These are phyloP conservation scores for Colletotrichum eremochloae DNA, from an alignment of 2,329 filamentous ascomycete genomes.

Conservation along the genomic window DNA sequence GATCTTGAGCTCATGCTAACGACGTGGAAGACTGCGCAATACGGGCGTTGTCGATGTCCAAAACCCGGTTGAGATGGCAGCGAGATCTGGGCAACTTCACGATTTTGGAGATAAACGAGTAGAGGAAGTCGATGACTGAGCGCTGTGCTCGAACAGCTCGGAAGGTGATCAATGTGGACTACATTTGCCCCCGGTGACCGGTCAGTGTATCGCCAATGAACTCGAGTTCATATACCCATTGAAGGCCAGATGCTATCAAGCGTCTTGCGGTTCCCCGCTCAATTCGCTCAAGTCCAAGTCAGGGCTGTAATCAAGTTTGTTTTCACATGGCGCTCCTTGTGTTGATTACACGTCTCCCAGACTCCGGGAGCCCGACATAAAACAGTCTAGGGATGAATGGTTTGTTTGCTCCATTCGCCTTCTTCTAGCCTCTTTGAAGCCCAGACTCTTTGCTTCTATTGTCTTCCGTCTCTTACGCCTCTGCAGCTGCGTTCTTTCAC, in stretches of 20 bases:
- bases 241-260: not conserved
- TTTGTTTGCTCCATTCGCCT: not conserved
- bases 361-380: too few species aligned
- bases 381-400: not conserved
- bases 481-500: not conserved
- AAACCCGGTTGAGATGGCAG: conserved; percentile 81
- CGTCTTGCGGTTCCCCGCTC: not conserved
- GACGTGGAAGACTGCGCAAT: conserved; percentile 67
- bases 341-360: not conserved
- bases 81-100: conserved; percentile 78
- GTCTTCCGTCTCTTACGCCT: not conserved
- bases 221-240: not conserved
- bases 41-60: conserved; percentile 83
- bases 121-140: conserved; percentile 58
- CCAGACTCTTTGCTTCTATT: not conserved
- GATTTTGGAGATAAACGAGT: conserved; percentile 72
- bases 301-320: not conserved
- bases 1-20: conserved; percentile 22
- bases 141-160: not conserved
- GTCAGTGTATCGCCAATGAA: not conserved
- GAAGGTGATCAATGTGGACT: too few species aligned
- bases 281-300: not conserved
- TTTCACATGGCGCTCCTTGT: not conserved
- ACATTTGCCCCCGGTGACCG: not conserved
- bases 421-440: too few species aligned